Evolutionary conservation across 225 moss, liverwort and hornwort species (phyloP), one percentile per base, ranked within the genome.

Genomic region (Straminergon stramineum): DNA sequence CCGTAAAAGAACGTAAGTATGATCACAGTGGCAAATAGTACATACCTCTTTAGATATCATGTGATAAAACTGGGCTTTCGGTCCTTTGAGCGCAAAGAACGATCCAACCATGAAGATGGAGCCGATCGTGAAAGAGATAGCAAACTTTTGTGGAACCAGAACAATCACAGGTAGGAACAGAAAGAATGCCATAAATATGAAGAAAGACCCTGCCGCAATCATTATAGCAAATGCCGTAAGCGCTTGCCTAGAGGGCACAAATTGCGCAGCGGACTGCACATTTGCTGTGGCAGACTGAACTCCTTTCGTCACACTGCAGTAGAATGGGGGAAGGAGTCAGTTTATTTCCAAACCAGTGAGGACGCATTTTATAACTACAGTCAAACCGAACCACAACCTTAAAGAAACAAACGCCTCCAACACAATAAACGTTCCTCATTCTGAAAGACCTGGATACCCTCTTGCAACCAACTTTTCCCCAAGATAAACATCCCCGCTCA

Each of bases 81-180:
- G 99, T 75, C 99, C 99, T 84, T 97, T 99, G 87, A 99, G 94
- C 62, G 96, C 97, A 87, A 99, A 99, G 88, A 99, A 94, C 16
- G 99, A 99, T 65, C 97, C 99, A 84, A 95, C 96, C 6, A 99
- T 96, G 81, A 99, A 97, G 57, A 96, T 93, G 86, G 95, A 95
- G 87, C 99, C 99, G 60, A 99, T 92, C n/a, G 97, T 97, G 92
- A 99, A 99, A 37, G 94, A 95, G 87, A 99, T 91, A 69, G 99
- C 97, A 88, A 99, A 99, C 92, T 99, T 99, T 88, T 95, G 95
- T 55, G 95, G 95, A 90, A 94, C 86, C 92, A 96, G 66, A 74
- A 90, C 95, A 90, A 99, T 94, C 85, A 96, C 93, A 16, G 97
- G 96, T 55, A 97, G 95, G 90, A 97, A 97, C 91, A 99, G 87